phyloP scores from a whole-genome alignment of 179 eudicot genomes.

The Actinidia polygama region DNA sequence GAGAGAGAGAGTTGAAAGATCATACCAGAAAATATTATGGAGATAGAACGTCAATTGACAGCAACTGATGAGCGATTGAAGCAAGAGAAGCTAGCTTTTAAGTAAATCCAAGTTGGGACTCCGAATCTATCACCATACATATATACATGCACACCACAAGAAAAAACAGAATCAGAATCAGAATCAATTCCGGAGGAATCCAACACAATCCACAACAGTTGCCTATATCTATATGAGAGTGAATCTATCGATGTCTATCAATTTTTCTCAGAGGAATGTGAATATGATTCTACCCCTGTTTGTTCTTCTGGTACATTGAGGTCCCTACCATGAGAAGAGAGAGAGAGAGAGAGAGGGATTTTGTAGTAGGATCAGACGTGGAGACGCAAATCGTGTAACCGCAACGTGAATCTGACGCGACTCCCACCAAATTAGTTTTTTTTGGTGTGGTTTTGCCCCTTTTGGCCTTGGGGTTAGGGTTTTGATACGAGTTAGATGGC shows the following conservation, averaged over 20 bases:
- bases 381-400: constrained; percentile 15
- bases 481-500: background rate
- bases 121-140: background rate
- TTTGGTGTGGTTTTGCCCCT: too few species aligned
- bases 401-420: constrained; percentile 11
- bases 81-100: background rate
- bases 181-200: constrained; percentile 17
- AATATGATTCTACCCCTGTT: constrained; percentile 2
- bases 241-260: background rate
- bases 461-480: constrained; percentile 2
- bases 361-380: constrained; percentile 8
- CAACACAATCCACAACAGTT: background rate
- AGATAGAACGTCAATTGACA: background rate
- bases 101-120: constrained; percentile 6
- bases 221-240: background rate
- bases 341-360: constrained; percentile 13
- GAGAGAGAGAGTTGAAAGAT: background rate
- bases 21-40: background rate
- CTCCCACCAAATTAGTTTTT: background rate
- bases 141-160: too few species aligned
- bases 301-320: background rate
- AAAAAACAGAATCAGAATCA: background rate
- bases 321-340: too few species aligned
- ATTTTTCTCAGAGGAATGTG: background rate
- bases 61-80: background rate